Conservation (phyloP, 192 early-diverging fungal genomes). For the Mortierella antarctica region DNA sequence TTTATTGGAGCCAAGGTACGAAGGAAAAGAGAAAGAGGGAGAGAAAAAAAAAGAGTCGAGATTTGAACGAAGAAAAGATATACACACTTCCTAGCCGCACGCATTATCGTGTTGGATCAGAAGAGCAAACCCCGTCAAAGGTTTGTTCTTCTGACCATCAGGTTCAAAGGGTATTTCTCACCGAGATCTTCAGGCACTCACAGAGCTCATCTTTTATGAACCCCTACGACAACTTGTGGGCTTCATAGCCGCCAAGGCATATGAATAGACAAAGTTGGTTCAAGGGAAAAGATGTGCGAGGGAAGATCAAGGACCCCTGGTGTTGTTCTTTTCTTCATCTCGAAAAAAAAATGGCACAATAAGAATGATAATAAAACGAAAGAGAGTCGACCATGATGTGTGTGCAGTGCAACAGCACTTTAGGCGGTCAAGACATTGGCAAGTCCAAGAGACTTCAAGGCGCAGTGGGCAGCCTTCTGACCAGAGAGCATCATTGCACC, state of each 20-base stretch:
- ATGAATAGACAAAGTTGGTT: not conserved
- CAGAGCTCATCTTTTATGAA: conserved; percentile 11
- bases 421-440: conserved; percentile 36
- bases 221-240: not conserved
- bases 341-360: conserved; percentile 19
- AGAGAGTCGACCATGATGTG: not conserved
- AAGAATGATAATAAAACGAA: conserved; percentile 7
- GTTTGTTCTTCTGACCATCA: conserved; percentile 35
- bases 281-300: conserved; percentile 23
- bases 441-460: conserved; percentile 58
- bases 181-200: conserved; percentile 45
- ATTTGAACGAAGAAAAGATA: conserved; percentile 22
- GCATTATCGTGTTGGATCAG: conserved; percentile 54
- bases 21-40: not conserved
- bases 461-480: conserved; percentile 74
- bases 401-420: not conserved
- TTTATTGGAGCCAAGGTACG: not conserved
- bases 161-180: conserved; percentile 59
- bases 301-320: conserved; percentile 62
- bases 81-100: conserved; percentile 53
- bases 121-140: not conserved
- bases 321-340: conserved; percentile 46
- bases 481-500: conserved; percentile 76
- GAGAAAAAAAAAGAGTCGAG: conserved; percentile 17
- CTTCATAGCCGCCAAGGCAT: not conserved